Percentiles rank a stretch among this genome's conserved stretches.
Evolutionary conservation across 345 rosid genomes (phyloP).

Genomic region (Aurinia saxatilis): DNA sequence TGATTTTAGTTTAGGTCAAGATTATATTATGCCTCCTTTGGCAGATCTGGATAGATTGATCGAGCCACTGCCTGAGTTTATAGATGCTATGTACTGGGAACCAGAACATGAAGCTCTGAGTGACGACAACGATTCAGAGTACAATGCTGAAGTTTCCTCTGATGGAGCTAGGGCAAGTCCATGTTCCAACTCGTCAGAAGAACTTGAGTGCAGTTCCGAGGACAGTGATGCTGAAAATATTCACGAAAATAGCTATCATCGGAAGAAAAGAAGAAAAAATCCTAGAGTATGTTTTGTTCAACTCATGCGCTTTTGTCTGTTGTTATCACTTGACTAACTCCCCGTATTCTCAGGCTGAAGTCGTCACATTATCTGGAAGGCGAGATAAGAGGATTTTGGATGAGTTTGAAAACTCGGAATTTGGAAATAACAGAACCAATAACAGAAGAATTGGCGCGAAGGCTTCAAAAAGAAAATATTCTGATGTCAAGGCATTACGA

Average conservation of each 20-base stretch:
- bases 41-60: slow-evolving; percentile 77
- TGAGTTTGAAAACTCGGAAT: slow-evolving; percentile 47
- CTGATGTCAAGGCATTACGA: slow-evolving; percentile 55
- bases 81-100: slow-evolving; percentile 89
- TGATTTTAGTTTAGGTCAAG: slow-evolving; percentile 81
- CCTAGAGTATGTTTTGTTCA: slow-evolving; percentile 47
- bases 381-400: slow-evolving; percentile 74
- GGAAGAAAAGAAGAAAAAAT: slow-evolving; percentile 56
- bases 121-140: slow-evolving; percentile 91
- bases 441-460: slow-evolving; percentile 46
- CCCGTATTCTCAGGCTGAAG: slow-evolving; percentile 52
- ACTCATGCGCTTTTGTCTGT: slow-evolving; percentile 16
- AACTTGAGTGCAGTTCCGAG: slow-evolving; percentile 55
- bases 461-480: slow-evolving; percentile 52
- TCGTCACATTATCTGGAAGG: slow-evolving; percentile 56
- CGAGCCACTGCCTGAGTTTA: slow-evolving; percentile 83
- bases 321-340: slow-evolving; percentile 22
- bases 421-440: slow-evolving; percentile 40
- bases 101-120: slow-evolving; percentile 73
- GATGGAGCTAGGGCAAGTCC: slow-evolving; percentile 68
- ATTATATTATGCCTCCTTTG: slow-evolving; percentile 75
- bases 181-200: slow-evolving; percentile 52
- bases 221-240: slow-evolving; percentile 53
- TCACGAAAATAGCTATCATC: slow-evolving; percentile 49
- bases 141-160: slow-evolving; percentile 64